phyloP scores from a whole-genome alignment of 2,329 filamentous ascomycete species.

The Proliferodiscus dingleyae region DNA sequence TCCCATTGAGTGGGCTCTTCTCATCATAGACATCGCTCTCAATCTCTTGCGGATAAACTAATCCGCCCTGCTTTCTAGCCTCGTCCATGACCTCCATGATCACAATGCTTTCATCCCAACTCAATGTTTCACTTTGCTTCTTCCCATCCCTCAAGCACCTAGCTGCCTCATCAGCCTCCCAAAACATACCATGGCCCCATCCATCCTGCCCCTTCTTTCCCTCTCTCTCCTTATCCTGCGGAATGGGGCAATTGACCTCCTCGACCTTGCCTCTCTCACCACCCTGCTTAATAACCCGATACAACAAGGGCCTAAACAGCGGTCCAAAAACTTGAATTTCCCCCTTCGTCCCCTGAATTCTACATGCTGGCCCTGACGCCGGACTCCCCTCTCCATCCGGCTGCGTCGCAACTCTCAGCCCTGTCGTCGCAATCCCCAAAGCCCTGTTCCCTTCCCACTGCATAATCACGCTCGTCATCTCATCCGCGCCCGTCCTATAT shows the following conservation, averaged over 20 bases:
- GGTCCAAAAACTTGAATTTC: slow-evolving; percentile 61
- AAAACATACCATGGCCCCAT: slow-evolving; percentile 62
- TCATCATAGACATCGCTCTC: slow-evolving; percentile 56
- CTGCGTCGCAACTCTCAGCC: slow-evolving; percentile 44
- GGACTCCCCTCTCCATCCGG: slow-evolving; percentile 42
- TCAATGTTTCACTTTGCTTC: slow-evolving; percentile 54
- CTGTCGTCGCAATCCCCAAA: slow-evolving; percentile 56
- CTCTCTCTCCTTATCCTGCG: slow-evolving; percentile 33
- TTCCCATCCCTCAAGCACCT: slow-evolving; percentile 58
- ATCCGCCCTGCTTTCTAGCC: slow-evolving; percentile 55
- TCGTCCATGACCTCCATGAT: slow-evolving; percentile 72
- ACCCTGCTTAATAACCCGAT: slow-evolving; percentile 45
- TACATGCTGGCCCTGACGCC: slow-evolving; percentile 48
- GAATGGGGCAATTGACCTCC: slow-evolving; percentile 36
- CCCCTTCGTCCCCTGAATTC: slow-evolving; percentile 61
- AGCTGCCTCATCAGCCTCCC: slow-evolving; percentile 65
- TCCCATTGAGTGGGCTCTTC: slow-evolving; percentile 53
- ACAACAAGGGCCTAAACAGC: slow-evolving; percentile 51
- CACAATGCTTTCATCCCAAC: slow-evolving; percentile 57
- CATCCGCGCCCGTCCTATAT: slow-evolving; percentile 57
- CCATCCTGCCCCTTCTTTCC: slow-evolving; percentile 8
- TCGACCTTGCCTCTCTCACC: slow-evolving; percentile 31
- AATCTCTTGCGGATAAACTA: slow-evolving; percentile 62
- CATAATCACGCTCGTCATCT: slow-evolving; percentile 58
- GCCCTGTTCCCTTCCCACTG: slow-evolving; percentile 54